Base-by-base conservation (phyloP, 2,329 filamentous ascomycete species). In the Colletotrichum sansevieriae region DNA sequence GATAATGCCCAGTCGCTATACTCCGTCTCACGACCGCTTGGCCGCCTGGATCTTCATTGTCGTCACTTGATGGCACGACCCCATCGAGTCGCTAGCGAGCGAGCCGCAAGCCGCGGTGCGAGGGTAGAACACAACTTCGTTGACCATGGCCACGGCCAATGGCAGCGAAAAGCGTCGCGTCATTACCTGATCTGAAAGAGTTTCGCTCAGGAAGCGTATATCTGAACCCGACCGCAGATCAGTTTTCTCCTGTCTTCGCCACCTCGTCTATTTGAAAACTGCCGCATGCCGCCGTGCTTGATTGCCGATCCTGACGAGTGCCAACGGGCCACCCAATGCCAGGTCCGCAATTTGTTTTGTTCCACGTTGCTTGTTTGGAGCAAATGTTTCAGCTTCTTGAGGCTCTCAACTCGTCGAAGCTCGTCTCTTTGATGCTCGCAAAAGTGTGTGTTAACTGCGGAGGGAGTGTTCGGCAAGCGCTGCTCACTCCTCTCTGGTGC, bases 251-350 rank as follows among this genome's bases (percentile, higher is more conserved):
- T 49, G 25, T 51, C 35, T 20, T 68, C 43, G 43, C 55, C 41
- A 65, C 56, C 62, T 56, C 47, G 18, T 61, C 49, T 35, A 20
- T 44, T 22, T 33, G 25, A 57, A 51, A 25, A 22, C 51, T 44
- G 37, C 44, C 25, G 37, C 44, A n/a, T 46, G 65, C 56, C 25
- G 39, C 29, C 52, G 25, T 60, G 35, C 25, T 43, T 25, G 5
- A 22, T 29, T 35, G 54, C 11, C 54, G 47, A 54, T 60, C 47
- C 18, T 41, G n/a, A 7, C 10, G 39, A n/a, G 20, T n/a, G 33
- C 37, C 46, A 33, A 47, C 41, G 25, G 49, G 47, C 10, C 15
- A 52, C 29, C 33, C 22, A 33, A 60, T 56, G 49, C 20, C 56
- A 51, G 55, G 49, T 60, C 52, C 49, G 49, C 62, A 29, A 25